Evolutionary conservation across 768 basidiomycete genomes (phyloP).

Genomic region (Lentinula raphanica): DNA sequence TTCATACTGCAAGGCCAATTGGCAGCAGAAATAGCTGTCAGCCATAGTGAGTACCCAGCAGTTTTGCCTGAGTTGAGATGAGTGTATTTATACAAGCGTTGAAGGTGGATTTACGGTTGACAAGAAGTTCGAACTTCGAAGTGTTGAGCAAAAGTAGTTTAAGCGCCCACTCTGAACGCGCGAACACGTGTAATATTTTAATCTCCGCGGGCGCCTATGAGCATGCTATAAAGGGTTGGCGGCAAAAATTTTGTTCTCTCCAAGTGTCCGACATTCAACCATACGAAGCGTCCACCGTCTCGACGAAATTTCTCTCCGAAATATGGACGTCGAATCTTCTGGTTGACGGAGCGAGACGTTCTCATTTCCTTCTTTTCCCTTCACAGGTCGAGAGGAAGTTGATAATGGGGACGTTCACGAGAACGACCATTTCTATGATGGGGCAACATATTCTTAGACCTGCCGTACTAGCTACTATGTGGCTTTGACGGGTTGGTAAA

Average conservation of each 20-base stretch:
- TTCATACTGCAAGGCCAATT: too few species aligned
- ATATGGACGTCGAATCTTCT: conserved; percentile 56
- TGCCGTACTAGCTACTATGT: conserved; percentile 71
- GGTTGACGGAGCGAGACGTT: conserved; percentile 77
- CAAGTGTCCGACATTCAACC: conserved; percentile 65
- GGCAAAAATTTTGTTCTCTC: conserved; percentile 16
- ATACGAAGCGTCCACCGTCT: conserved; percentile 53
- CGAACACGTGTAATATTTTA: neutral
- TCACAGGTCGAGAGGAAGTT: conserved; percentile 14
- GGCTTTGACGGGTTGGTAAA: conserved; percentile 74
- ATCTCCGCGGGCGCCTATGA: neutral
- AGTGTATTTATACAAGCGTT: too few species aligned
- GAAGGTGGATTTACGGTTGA: too few species aligned
- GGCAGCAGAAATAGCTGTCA: too few species aligned
- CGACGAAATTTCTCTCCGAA: conserved; percentile 43
- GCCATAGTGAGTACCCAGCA: too few species aligned
- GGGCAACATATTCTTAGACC: conserved; percentile 79
- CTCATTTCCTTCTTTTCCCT: neutral
- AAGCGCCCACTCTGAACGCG: neutral
- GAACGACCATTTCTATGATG: conserved; percentile 39
- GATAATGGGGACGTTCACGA: conserved; percentile 38
- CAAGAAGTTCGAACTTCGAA: too few species aligned
- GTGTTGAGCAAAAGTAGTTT: too few species aligned
- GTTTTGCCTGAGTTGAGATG: too few species aligned
- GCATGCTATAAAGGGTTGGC: neutral